These are phyloP conservation scores for Kluyveromyces marxianus DNA, from an alignment of 1,139 yeast species.

Conservation along the genomic window DNA sequence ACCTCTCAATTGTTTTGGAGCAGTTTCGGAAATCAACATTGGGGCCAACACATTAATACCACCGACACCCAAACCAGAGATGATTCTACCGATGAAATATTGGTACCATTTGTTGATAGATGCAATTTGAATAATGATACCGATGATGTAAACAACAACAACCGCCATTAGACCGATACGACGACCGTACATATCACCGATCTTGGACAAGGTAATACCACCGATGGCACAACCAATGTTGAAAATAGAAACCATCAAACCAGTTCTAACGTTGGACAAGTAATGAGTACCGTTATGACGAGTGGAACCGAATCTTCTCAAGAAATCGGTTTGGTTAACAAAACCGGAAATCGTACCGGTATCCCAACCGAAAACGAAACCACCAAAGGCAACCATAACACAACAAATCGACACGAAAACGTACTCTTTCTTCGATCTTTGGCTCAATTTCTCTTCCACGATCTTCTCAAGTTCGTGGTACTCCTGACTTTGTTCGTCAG, in stretches of 20 bases:
- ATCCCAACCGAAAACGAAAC: constrained; percentile 65
- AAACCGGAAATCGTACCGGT: constrained; percentile 75
- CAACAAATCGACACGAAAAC: constrained; percentile 36
- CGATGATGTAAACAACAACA: no score
- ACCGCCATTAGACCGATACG: constrained; percentile 30
- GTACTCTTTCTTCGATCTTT: constrained; percentile 15
- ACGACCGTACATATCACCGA: constrained; percentile 58
- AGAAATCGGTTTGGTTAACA: constrained; percentile 60
- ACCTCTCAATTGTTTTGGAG: constrained; percentile 66
- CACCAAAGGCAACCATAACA: constrained; percentile 53
- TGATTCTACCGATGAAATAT: constrained; percentile 53
- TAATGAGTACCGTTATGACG: constrained; percentile 29
- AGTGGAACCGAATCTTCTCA: constrained; percentile 33
- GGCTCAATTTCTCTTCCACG: constrained; percentile 15
- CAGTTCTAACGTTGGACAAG: constrained; percentile 47
- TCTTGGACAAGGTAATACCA: constrained; percentile 44
- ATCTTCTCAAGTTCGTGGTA: constrained; percentile 13
- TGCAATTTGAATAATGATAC: constrained; percentile 57
- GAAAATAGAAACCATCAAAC: constrained; percentile 57
- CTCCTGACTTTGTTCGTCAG: constrained; percentile 4
- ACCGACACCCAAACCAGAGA: constrained; percentile 62
- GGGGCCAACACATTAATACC: constrained; percentile 56
- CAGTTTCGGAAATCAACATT: constrained; percentile 56
- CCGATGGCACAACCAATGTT: constrained; percentile 70
- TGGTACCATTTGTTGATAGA: constrained; percentile 46